These are phyloP conservation scores for Trichosporon sp. DNA, from an alignment of 1,284 basidiomycete species.

Conservation along the genomic window DNA sequence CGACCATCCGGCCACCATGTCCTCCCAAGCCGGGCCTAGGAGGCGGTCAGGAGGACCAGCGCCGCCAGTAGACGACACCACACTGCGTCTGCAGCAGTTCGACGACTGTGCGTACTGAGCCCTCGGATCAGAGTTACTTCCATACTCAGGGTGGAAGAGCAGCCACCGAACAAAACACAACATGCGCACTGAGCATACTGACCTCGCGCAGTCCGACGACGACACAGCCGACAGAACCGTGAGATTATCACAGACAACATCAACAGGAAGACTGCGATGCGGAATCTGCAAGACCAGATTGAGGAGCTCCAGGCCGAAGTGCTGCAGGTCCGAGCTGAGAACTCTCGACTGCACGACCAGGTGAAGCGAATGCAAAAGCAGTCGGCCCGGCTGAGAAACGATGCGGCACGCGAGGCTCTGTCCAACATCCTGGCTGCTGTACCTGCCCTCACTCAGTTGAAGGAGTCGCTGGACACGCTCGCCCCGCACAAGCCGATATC, in stretches of 20 bases:
- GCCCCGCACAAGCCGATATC: neutral
- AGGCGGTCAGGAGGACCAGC: neutral
- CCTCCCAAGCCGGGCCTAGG: neutral
- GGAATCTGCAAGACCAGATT: conserved; percentile 16
- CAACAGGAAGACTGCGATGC: conserved; percentile 9
- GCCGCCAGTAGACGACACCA: neutral
- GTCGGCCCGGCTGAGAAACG: neutral
- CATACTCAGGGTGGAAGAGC: neutral
- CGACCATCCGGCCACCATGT: conserved; percentile 4
- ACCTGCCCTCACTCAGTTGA: conserved; percentile 11
- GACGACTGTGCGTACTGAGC: conserved; percentile 12
- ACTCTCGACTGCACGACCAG: neutral
- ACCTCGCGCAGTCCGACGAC: conserved; percentile 13
- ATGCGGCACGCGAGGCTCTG: conserved; percentile 6
- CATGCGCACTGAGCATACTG: neutral
- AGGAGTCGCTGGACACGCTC: conserved; percentile 2
- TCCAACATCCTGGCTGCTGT: conserved; percentile 11
- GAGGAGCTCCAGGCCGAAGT: conserved; percentile 16
- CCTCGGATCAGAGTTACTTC: neutral
- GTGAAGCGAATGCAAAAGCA: neutral
- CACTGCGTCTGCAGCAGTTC: conserved; percentile 5
- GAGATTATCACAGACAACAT: conserved; percentile 24
- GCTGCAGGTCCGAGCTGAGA: conserved; percentile 6
- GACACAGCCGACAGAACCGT: conserved; percentile 19
- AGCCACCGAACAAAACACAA: neutral